Evolutionary conservation across 2,329 filamentous ascomycete genomes (phyloP).

Genomic region (Colletotrichum theobromicola): DNA sequence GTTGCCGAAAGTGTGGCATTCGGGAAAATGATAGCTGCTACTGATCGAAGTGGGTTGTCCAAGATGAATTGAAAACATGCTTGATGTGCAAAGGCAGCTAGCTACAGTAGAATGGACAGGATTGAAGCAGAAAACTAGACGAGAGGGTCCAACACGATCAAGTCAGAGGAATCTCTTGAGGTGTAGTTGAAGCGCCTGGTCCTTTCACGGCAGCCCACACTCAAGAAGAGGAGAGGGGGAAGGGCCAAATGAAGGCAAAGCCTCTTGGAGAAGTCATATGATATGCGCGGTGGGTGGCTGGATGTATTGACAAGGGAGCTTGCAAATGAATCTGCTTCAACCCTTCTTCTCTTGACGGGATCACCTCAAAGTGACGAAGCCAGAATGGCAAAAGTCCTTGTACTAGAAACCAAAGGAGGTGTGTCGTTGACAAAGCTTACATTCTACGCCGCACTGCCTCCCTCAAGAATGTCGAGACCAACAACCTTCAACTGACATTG

Average conservation of each 20-base stretch:
- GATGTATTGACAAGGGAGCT: background rate
- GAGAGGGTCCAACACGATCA: background rate
- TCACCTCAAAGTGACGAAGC: background rate
- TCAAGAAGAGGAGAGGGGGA: background rate
- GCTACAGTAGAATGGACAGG: background rate
- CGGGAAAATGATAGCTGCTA: background rate
- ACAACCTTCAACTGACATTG: background rate
- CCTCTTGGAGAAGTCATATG: background rate
- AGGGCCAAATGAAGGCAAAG: background rate
- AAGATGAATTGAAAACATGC: background rate
- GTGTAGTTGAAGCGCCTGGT: background rate
- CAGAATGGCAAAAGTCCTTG: background rate
- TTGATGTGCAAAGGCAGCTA: background rate
- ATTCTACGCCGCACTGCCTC: background rate
- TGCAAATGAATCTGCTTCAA: background rate
- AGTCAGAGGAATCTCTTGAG: background rate
- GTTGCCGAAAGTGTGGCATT: background rate
- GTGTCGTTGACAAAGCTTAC: background rate
- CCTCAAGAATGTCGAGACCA: background rate
- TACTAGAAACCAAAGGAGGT: background rate
- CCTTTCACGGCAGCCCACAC: background rate
- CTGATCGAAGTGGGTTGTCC: background rate
- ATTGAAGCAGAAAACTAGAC: background rate
- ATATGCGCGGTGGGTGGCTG: background rate
- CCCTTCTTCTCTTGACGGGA: background rate